Evolutionary conservation across 805 yeast species (phyloP).

Genomic region (Cyberlindnera misumaiensis): DNA sequence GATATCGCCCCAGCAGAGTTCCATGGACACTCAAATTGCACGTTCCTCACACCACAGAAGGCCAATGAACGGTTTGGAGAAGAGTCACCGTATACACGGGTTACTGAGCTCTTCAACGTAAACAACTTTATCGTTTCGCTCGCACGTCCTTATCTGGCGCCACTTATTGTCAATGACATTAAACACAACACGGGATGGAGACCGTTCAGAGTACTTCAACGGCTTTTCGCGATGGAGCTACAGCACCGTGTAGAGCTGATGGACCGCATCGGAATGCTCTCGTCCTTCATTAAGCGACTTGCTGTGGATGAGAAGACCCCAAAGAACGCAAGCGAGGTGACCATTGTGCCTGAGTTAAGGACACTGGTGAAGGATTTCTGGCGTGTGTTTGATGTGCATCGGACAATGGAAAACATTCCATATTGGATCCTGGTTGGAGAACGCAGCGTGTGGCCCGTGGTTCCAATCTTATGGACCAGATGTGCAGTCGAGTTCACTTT

Average conservation of each 20-base stretch:
- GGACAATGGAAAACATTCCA: conserved; percentile 78
- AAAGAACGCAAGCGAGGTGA: conserved; percentile 71
- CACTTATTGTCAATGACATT: conserved; percentile 75
- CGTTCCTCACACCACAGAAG: conserved; percentile 39
- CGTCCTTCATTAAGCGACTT: conserved; percentile 62
- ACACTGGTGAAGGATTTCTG: conserved; percentile 37
- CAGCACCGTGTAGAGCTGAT: conserved; percentile 79
- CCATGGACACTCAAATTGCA: conserved; percentile 28
- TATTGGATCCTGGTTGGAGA: conserved; percentile 92
- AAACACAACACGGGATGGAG: conserved; percentile 52
- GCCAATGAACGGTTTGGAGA: conserved; percentile 34
- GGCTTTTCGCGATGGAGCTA: conserved; percentile 55
- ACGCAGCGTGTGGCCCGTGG: conserved; percentile 85
- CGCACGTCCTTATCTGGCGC: conserved; percentile 92
- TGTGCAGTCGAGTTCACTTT: conserved; percentile 86
- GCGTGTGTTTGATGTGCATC: conserved; percentile 45
- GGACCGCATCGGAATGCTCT: conserved; percentile 70
- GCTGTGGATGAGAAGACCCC: conserved; percentile 88
- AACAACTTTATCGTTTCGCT: conserved; percentile 87
- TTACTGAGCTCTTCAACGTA: conserved; percentile 90
- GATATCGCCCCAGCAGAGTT: conserved; percentile 44
- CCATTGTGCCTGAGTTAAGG: conserved; percentile 82
- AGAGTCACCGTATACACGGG: conserved; percentile 73
- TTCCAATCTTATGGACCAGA: conserved; percentile 78
- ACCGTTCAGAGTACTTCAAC: conserved; percentile 29